Conservation (phyloP, 2,329 filamentous ascomycete genomes). For the Diplodia seriata region DNA sequence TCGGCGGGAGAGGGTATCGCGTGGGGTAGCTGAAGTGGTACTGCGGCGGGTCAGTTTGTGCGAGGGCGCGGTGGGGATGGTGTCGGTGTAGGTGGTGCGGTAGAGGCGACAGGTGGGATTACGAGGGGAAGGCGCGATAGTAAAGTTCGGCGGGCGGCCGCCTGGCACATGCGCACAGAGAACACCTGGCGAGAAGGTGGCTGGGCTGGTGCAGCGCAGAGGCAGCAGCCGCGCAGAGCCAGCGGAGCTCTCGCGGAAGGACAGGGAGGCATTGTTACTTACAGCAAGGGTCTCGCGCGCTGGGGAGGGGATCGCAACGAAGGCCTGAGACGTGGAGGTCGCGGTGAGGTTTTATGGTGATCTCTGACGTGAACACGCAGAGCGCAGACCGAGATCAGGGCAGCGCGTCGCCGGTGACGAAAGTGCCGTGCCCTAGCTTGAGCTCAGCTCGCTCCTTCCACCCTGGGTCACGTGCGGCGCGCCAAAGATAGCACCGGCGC, state of each 20-base stretch:
- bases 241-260: neutral
- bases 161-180: conserved; percentile 29
- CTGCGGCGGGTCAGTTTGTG: conserved; percentile 25
- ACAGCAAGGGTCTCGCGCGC: conserved; percentile 35
- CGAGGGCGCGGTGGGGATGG: neutral
- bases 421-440: conserved; percentile 29
- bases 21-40: conserved; percentile 36
- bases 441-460: conserved; percentile 12
- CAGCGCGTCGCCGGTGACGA: conserved; percentile 31
- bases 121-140: conserved; percentile 17
- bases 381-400: conserved; percentile 26
- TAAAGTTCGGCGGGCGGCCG: conserved; percentile 12
- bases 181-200: conserved; percentile 42
- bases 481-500: conserved; percentile 19
- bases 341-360: conserved; percentile 28
- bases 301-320: conserved; percentile 12
- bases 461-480: conserved; percentile 12
- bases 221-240: conserved; percentile 17
- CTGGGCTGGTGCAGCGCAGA: conserved; percentile 36
- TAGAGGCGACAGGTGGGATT: conserved; percentile 3
- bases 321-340: conserved; percentile 8
- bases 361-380: conserved; percentile 31
- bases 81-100: conserved; percentile 1
- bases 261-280: conserved; percentile 38
- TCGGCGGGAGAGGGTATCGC: conserved; percentile 39